phyloP scores from a whole-genome alignment of 441 rosid genomes.

The Erodium moschatum region DNA sequence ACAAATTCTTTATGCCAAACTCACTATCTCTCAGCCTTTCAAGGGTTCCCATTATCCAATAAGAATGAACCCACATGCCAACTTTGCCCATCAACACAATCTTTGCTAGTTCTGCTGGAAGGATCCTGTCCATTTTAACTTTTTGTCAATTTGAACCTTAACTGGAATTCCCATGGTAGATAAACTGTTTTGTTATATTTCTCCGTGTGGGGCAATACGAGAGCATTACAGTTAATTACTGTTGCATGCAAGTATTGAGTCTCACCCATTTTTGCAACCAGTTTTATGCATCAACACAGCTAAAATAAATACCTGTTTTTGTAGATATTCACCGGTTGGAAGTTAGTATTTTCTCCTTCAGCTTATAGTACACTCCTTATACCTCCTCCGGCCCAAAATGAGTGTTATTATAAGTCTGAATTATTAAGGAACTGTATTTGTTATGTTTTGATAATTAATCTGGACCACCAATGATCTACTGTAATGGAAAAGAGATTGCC shows the following conservation, averaged over 20 bases:
- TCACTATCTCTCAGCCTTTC: conserved; percentile 20
- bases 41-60: conserved; percentile 30
- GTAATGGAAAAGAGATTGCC: conserved; percentile 9
- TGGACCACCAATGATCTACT: conserved; percentile 10
- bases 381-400: no score
- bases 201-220: conserved; percentile 7
- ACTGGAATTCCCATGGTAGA: conserved; percentile 27
- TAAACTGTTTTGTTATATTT: neutral
- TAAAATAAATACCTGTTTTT: neutral
- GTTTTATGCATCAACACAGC: neutral
- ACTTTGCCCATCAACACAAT: conserved; percentile 32
- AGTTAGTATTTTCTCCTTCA: neutral
- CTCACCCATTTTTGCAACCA: neutral
- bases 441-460: conserved; percentile 22
- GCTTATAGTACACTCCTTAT: neutral
- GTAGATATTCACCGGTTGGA: neutral
- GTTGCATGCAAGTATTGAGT: neutral
- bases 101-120: conserved; percentile 18
- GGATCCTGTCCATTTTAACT: conserved; percentile 36
- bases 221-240: no score
- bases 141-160: conserved; percentile 40
- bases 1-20: conserved; percentile 20
- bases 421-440: neutral
- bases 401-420: neutral
- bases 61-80: conserved; percentile 44